Evolutionary conservation across 2,329 filamentous ascomycete genomes (phyloP).

Genomic region (Uncinocarpus reesii): DNA sequence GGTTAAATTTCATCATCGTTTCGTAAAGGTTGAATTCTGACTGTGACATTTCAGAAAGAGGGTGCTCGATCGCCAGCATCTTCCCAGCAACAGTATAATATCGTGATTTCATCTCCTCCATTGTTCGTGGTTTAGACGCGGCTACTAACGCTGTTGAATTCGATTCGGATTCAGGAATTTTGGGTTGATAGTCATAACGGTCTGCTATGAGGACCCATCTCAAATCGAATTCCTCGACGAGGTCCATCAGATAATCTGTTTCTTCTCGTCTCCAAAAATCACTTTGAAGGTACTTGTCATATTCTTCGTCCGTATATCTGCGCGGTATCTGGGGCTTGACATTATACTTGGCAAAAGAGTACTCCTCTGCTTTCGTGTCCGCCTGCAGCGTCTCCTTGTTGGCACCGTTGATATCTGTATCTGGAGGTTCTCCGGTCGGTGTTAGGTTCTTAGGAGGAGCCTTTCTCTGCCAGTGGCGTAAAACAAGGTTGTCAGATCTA

Average conservation of each 20-base stretch:
- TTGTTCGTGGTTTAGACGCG: conserved; percentile 47
- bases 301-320: conserved; percentile 74
- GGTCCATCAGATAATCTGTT: conserved; percentile 76
- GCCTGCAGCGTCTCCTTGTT: conserved; percentile 24
- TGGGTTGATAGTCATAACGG: conserved; percentile 61
- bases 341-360: conserved; percentile 76
- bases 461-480: conserved; percentile 73
- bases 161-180: conserved; percentile 21
- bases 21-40: conserved; percentile 75
- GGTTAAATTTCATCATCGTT: conserved; percentile 76
- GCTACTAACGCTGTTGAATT: conserved; percentile 45
- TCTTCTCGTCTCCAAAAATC: conserved; percentile 83
- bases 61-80: conserved; percentile 70
- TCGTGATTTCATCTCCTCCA: conserved; percentile 84
- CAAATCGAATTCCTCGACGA: conserved; percentile 69
- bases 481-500: conserved; percentile 57
- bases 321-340: conserved; percentile 65
- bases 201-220: conserved; percentile 90
- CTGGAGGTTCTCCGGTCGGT: conserved; percentile 27
- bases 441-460: conserved; percentile 36
- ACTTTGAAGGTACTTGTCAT: conserved; percentile 61
- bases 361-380: conserved; percentile 27
- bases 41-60: conserved; percentile 75
- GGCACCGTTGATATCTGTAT: conserved; percentile 28
- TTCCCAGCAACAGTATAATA: conserved; percentile 81